Evolutionary conservation across 352 stramenopile species (phyloP), one percentile per base, ranked within the genome.

Genomic region (Globisporangium megalacanthum): DNA sequence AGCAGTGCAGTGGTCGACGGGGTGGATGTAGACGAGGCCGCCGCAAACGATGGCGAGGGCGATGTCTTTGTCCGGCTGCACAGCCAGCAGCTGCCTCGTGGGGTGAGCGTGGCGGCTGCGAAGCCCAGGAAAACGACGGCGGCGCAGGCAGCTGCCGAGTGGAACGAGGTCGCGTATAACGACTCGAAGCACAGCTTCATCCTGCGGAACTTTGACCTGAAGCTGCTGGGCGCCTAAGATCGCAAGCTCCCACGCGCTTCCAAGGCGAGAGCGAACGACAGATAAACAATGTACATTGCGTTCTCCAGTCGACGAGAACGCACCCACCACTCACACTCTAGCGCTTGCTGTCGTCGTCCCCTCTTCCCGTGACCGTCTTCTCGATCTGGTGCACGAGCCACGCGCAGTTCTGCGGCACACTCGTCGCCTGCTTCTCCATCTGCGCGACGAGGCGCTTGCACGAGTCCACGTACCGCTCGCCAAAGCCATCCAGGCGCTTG

Each of bases 401-500:
- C 58, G 62, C 66, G 10, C 73, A 72, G 62, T 72, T 81, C 35
- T 65, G 69, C 17, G 74, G 74, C 36, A 73, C 68, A 37, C 60
- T 79, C 13, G 54, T 50, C 19, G 58, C 63, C 42, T 88, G 77
- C 62, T 84, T 88, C 49, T 85, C 64, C 79, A 89, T 89, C 59
- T 89, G 79, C 29, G 64, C 63, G 5, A 79, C 64, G n/a, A 88
- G 56, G 45, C 73, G 71, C 44, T 62, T 54, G 47, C 79, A 89
- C 41, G 77, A 89, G n/a, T 87, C 79, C 53, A 84, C 50, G 60
- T 89, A 89, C 7, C 79, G 69, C 25, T 84, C 75, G 54, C 77
- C 65, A 49, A 89, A 83, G 25, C 77, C 77, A 44, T 88, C 75
- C 37, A 89, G 65, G 17, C 75, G 77, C 36, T 75, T 68, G 35